Percentiles rank a stretch among this genome's conserved stretches.
Conservation (phyloP, 2,329 filamentous ascomycete species). For the Aspergillus hiratsukae region DNA sequence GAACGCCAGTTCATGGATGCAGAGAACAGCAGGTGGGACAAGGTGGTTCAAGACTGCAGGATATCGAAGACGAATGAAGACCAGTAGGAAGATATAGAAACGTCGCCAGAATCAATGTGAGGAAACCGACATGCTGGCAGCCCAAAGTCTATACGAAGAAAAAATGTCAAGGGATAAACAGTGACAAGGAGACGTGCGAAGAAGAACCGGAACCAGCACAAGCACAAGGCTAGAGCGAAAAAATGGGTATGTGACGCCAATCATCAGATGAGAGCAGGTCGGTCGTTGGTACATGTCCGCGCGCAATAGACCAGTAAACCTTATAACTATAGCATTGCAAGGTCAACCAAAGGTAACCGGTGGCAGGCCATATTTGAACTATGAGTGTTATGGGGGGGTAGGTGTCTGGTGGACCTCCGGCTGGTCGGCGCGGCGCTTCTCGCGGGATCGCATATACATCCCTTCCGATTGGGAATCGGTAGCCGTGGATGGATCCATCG, state of each 20-base stretch:
- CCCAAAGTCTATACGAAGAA: slow-evolving; percentile 15
- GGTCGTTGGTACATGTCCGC: slow-evolving; percentile 3
- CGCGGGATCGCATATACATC: slow-evolving; percentile 32
- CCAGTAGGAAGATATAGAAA: background rate
- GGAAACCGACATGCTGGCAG: slow-evolving; percentile 9
- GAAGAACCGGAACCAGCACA: background rate
- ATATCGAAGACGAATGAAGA: background rate
- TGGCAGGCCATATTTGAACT: background rate
- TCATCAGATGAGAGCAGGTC: slow-evolving; percentile 1
- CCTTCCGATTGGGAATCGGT: slow-evolving; percentile 21
- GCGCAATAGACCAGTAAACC: slow-evolving; percentile 2
- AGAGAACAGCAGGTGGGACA: background rate
- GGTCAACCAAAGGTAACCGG: slow-evolving; percentile 2
- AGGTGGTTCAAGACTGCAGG: background rate
- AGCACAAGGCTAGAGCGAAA: background rate
- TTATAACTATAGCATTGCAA: slow-evolving; percentile 5
- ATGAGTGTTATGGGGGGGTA: slow-evolving; percentile 26
- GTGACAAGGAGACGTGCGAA: background rate
- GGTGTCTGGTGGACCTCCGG: slow-evolving; percentile 29
- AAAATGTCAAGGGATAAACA: slow-evolving; percentile 2
- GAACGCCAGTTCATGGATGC: background rate
- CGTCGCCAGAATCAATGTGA: background rate
- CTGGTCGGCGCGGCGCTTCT: slow-evolving; percentile 19
- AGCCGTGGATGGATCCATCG: slow-evolving; percentile 11
- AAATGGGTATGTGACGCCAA: slow-evolving; percentile 17